Evolutionary conservation across 2,329 filamentous ascomycete genomes (phyloP).

Genomic region (Diaporthe batatas): DNA sequence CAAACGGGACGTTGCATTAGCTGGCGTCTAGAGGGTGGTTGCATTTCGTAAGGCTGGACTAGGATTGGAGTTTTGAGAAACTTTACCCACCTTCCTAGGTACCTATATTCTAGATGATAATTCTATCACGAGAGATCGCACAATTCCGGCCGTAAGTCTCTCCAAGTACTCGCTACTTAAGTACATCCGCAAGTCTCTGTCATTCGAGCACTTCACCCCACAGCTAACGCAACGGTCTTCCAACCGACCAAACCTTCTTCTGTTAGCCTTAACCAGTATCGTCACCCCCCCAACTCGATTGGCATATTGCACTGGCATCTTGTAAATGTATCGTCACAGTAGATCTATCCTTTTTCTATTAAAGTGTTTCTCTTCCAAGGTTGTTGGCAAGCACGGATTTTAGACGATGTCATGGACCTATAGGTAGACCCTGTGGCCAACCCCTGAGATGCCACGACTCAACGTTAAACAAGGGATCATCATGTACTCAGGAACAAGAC

Average conservation of each 20-base stretch:
- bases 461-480: not conserved
- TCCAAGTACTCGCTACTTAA: too few species aligned
- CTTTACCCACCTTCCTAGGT: not conserved
- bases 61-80: constrained; percentile 9
- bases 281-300: not conserved
- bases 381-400: not conserved
- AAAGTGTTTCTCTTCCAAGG: not conserved
- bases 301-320: not conserved
- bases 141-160: too few species aligned
- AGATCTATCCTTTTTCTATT: not conserved
- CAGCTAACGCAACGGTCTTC: not conserved
- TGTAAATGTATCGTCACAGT: not conserved
- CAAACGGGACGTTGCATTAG: constrained; percentile 5
- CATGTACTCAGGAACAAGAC: not conserved
- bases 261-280: not conserved
- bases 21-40: constrained; percentile 19
- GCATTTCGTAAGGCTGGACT: not conserved
- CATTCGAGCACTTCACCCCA: not conserved
- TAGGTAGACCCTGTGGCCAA: not conserved
- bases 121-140: not conserved
- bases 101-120: not conserved
- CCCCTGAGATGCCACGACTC: not conserved
- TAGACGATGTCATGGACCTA: not conserved
- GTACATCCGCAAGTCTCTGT: not conserved
- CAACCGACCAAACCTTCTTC: not conserved